Evolutionary conservation across 2,329 filamentous ascomycete species (phyloP), one percentile per base, ranked within the genome.

Genomic region (Monilinia polystroma): DNA sequence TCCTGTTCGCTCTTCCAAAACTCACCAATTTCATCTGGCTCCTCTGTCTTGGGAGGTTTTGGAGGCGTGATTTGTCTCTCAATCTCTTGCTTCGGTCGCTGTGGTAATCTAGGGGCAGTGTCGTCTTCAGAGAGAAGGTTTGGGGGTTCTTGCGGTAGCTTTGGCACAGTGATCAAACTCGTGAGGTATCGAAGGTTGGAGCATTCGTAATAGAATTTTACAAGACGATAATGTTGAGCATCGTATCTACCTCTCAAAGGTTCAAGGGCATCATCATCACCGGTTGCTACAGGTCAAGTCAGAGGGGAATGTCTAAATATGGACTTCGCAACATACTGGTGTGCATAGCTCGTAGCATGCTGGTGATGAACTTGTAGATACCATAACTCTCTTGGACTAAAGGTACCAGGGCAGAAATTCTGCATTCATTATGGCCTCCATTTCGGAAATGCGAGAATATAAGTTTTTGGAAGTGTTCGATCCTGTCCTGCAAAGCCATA

Each of bases 351-450:
- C 95, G 87, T 69, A 99, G 81, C 95, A 99, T 99, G 89, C 95
- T 99, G 0, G 95, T 99, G 71, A 97, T 93, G 78, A 99, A 99
- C 80, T 98, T 98, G 84, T 99, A 99, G 73, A 99, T 98, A 58
- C 95, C 95, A 79, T 98, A 99, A 77, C 93, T 98, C 81, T 99
- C 95, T 77, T 97, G 92, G 3, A 99, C 95, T 54, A 99, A 82
- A 2, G 93, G 92, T 29, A 98, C 93, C 64, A 99, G 81, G 1
- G 95, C 92, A 18, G 94, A 96, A 75, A 99, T 99, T 69, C 94
- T 87, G 78, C 94, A 98, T 78, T 99, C 95, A 75, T 98, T 99
- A 80, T 97, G 96, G 58, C 90, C 89, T 35, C 93, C 91, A 71
- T 89, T 87, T 68, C 93, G 89, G 80, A 99, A 98, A 79, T 98